Evolutionary conservation across 495 filamentous ascomycete genomes (phyloP), one percentile per base, ranked within the genome.

Genomic region (Hypoxylon fuscum): DNA sequence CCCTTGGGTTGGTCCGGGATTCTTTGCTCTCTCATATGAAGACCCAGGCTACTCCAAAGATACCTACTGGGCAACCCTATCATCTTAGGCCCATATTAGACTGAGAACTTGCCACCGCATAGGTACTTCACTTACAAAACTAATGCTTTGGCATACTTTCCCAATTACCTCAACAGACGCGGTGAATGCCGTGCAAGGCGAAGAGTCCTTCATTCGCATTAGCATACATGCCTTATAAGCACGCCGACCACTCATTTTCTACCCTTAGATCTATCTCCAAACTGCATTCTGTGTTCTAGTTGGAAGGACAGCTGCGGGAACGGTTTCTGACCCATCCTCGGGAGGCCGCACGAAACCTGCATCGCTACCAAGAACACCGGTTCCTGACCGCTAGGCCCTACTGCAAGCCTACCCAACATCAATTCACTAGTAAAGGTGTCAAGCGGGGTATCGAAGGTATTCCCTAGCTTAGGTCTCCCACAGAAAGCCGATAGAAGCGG

Each of bases 321-420:
- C 62, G 54, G 69, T 68, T 72, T 62, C 56, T 67, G 59, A 71
- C 58, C 63, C 62, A 69, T 72, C 44, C 38, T 67, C 69, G 69
- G 69, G 69, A 69, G 56, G 66, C 67, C 63, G 66, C 69, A 69
- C 66, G 42, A 55, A 55, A 59, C 53, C 53, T 69, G 69, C 69
- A 68, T 65, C 66, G 47, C 58, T 67, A 72, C 63, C 66, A 72
- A 55, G 69, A 72, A 68, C 66, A 34, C 47, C 50, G 44, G 59
- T 67, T 65, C 56, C 38, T 65, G 69, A 72, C 69, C 69, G 69
- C 69, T 44, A 69, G 51, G 69, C 47, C 48, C 42, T 23, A n/a
- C 69, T 72, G 69, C 69, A 72, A 64, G 66, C 23, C 41, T 72
- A 69, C 69, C 69, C 66, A 72, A 72, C 59, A 61, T 23, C 53